Evolutionary conservation across 768 basidiomycete genomes (phyloP).

Genomic region (Rhodotorula graminis): DNA sequence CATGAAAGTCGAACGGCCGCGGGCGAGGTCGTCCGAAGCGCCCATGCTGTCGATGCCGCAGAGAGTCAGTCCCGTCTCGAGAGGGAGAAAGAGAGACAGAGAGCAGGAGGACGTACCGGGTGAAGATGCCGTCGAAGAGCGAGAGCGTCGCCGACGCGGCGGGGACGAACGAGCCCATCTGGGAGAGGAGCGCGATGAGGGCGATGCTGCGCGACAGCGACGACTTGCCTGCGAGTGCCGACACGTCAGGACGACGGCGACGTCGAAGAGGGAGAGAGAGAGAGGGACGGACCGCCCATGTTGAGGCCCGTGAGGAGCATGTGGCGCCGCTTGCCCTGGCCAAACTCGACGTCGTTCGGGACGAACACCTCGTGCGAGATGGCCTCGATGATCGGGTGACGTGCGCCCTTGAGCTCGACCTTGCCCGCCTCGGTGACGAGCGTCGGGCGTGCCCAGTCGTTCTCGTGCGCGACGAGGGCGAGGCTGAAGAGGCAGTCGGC

Average conservation of each 20-base stretch:
- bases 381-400: constrained; percentile 89
- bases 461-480: constrained; percentile 68
- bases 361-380: constrained; percentile 75
- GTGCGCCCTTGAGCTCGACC: constrained; percentile 72
- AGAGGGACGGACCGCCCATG: constrained; percentile 47
- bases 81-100: too few relatives aligned
- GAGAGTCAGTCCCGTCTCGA: too few relatives aligned
- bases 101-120: constrained; percentile 50
- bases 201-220: constrained; percentile 74
- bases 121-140: constrained; percentile 77
- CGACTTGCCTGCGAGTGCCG: constrained; percentile 60
- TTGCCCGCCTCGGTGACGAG: constrained; percentile 61
- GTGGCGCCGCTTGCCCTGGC: constrained; percentile 48
- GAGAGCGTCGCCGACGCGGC: constrained; percentile 67
- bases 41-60: constrained; percentile 1
- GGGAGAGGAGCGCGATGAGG: constrained; percentile 53
- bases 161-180: constrained; percentile 81
- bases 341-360: constrained; percentile 70
- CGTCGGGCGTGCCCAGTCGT: constrained; percentile 70
- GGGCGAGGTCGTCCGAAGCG: constrained; percentile 79
- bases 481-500: constrained; percentile 78
- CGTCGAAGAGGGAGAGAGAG: too few relatives aligned
- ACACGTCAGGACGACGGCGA: neutral
- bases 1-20: constrained; percentile 90
- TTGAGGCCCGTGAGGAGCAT: constrained; percentile 52